A percentile compares a stretch with the other conserved stretches of the same genome.
phyloP scores from a whole-genome alignment of 2,329 filamentous ascomycete genomes.

The Cryphonectria carpinicola region DNA sequence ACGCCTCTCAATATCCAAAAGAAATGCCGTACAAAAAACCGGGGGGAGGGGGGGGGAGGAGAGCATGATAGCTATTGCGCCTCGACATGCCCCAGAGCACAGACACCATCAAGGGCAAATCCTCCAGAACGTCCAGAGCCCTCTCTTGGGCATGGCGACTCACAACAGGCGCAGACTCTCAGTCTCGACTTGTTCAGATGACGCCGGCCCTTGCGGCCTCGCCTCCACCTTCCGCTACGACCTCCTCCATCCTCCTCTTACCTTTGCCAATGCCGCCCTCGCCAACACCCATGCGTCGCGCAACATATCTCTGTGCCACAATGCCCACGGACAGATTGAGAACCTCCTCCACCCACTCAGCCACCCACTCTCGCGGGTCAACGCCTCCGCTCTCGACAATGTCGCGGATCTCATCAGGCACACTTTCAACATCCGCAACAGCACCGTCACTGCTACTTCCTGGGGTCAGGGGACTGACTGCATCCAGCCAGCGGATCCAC shows the following conservation, averaged over 20 bases:
- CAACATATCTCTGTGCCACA: constrained; percentile 93
- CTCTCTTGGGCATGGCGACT: neutral
- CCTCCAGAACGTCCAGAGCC: neutral
- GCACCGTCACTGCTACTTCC: constrained; percentile 53
- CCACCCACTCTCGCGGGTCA: constrained; percentile 94
- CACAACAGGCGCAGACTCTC: neutral
- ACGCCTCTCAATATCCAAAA: constrained; percentile 3
- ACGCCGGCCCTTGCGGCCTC: constrained; percentile 64
- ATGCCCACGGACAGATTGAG: constrained; percentile 79
- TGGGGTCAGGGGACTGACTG: constrained; percentile 61
- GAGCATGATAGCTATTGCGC: neutral
- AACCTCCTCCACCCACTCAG: constrained; percentile 94
- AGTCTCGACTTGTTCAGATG: constrained; percentile 41
- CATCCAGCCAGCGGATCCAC: constrained; percentile 93
- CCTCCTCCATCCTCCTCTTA: constrained; percentile 61
- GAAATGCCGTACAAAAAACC: neutral
- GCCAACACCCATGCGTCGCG: constrained; percentile 92
- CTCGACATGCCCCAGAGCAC: neutral
- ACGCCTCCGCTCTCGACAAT: constrained; percentile 78
- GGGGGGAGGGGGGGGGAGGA: neutral
- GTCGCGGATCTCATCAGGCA: constrained; percentile 84
- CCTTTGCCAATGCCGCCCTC: constrained; percentile 70
- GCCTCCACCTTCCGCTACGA: constrained; percentile 60
- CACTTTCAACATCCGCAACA: constrained; percentile 39
- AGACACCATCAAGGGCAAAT: neutral